Evolutionary conservation across 805 yeast species (phyloP).

Genomic region (Myxozyma mucilagina): DNA sequence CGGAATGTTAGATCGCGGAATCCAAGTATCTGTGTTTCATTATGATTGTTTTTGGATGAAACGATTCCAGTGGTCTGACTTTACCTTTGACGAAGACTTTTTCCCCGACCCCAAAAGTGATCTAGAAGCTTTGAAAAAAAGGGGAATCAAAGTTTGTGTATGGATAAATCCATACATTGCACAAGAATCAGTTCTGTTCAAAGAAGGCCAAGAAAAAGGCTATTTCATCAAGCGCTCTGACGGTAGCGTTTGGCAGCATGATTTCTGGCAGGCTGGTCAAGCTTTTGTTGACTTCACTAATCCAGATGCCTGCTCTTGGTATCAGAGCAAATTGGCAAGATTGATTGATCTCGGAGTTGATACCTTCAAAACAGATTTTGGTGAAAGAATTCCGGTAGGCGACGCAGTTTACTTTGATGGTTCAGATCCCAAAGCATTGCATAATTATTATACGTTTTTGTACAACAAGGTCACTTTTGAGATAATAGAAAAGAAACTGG

Average conservation of each 20-base stretch:
- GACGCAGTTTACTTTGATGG: slow-evolving; percentile 40
- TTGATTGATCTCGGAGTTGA: slow-evolving; percentile 44
- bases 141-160: slow-evolving; percentile 42
- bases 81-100: slow-evolving; percentile 43
- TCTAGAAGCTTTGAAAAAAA: slow-evolving; percentile 38
- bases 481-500: slow-evolving; percentile 39
- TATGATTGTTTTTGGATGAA: slow-evolving; percentile 48
- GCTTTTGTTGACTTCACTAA: slow-evolving; percentile 46
- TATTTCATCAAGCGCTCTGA: slow-evolving; percentile 40
- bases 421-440: slow-evolving; percentile 43
- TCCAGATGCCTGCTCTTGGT: slow-evolving; percentile 44
- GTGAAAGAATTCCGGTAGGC: slow-evolving; percentile 44
- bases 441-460: slow-evolving; percentile 43
- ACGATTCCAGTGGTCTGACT: slow-evolving; percentile 46
- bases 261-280: slow-evolving; percentile 47
- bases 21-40: slow-evolving; percentile 43
- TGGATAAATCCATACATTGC: slow-evolving; percentile 46
- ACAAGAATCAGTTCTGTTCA: slow-evolving; percentile 42
- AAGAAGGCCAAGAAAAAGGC: slow-evolving; percentile 40
- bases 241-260: slow-evolving; percentile 43
- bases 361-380: slow-evolving; percentile 46
- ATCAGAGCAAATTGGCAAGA: slow-evolving; percentile 36
- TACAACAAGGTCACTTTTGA: slow-evolving; percentile 44
- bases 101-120: slow-evolving; percentile 41
- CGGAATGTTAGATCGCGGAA: slow-evolving; percentile 44